phyloP scores from a whole-genome alignment of 352 stramenopile genomes.

The Globisporangium spiculum region DNA sequence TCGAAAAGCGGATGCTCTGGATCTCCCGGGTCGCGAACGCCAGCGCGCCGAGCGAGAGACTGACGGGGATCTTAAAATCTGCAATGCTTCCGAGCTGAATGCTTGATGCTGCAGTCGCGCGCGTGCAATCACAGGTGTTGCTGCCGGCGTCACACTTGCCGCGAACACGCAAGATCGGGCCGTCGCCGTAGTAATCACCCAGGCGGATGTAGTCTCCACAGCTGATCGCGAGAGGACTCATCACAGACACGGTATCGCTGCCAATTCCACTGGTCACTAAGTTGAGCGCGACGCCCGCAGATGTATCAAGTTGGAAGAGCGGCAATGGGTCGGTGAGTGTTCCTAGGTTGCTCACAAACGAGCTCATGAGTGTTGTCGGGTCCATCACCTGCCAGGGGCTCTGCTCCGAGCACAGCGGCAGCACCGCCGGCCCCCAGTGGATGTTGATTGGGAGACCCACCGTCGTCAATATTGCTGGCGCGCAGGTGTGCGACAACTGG shows the following conservation, averaged over 20 bases:
- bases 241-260: slow-evolving; percentile 35
- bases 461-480: slow-evolving; percentile 19
- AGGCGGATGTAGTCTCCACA: slow-evolving; percentile 75
- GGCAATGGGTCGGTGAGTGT: slow-evolving; percentile 42
- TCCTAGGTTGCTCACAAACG: slow-evolving; percentile 31
- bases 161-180: slow-evolving; percentile 57
- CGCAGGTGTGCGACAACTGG: slow-evolving; percentile 32
- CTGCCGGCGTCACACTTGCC: slow-evolving; percentile 43
- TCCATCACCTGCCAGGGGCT: slow-evolving; percentile 55
- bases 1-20: slow-evolving; percentile 56
- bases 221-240: slow-evolving; percentile 32
- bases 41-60: slow-evolving; percentile 41
- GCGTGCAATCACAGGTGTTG: slow-evolving; percentile 42
- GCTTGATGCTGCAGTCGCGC: slow-evolving; percentile 18
- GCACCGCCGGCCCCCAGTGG: slow-evolving; percentile 61
- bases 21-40: slow-evolving; percentile 56
- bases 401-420: slow-evolving; percentile 49
- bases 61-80: slow-evolving; percentile 39
- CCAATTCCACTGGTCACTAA: slow-evolving; percentile 26
- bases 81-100: slow-evolving; percentile 47
- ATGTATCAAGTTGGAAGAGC: slow-evolving; percentile 56
- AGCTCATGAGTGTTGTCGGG: slow-evolving; percentile 16
- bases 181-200: slow-evolving; percentile 35
- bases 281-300: slow-evolving; percentile 37
- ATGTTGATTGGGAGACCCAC: slow-evolving; percentile 34